phyloP scores from a whole-genome alignment of 305 asterid genomes.

The Solanum hybrid region DNA sequence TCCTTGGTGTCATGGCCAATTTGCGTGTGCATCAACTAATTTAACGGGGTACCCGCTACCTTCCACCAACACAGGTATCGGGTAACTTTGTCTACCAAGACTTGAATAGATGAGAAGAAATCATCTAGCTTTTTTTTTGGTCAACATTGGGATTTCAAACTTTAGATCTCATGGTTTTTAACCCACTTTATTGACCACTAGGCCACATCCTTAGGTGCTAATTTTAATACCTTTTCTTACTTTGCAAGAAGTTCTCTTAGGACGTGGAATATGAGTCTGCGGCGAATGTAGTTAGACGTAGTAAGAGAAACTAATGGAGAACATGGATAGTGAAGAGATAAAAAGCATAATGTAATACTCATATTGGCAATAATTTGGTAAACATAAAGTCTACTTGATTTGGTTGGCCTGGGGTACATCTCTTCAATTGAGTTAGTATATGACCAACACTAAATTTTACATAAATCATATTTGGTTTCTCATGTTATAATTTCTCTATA shows the following conservation, averaged over 20 bases:
- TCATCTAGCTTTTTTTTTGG: not conserved
- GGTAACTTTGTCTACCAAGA: not conserved
- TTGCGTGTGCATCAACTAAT: not conserved
- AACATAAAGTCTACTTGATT: not conserved
- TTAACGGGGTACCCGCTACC: not conserved
- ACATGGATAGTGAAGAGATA: not conserved
- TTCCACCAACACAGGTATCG: not conserved
- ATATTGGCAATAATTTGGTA: not conserved
- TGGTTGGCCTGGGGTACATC: not conserved
- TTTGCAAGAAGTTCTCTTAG: not conserved
- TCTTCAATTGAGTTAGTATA: not conserved
- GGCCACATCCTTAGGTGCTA: not conserved
- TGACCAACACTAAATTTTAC: not conserved
- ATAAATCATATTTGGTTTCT: not conserved
- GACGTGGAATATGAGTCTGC: not conserved
- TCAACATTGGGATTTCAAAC: not conserved
- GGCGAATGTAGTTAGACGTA: not conserved
- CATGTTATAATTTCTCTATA: constrained; percentile 15
- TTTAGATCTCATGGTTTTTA: not conserved
- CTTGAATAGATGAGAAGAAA: not conserved
- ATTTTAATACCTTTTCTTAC: not conserved
- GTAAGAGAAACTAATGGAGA: not conserved
- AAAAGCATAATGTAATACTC: not conserved
- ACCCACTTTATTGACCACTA: not conserved
- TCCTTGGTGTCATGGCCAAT: not conserved